Evolutionary conservation across 352 stramenopile genomes (phyloP), one percentile per base, ranked within the genome.

Genomic region (Globisporangium abappressorium): DNA sequence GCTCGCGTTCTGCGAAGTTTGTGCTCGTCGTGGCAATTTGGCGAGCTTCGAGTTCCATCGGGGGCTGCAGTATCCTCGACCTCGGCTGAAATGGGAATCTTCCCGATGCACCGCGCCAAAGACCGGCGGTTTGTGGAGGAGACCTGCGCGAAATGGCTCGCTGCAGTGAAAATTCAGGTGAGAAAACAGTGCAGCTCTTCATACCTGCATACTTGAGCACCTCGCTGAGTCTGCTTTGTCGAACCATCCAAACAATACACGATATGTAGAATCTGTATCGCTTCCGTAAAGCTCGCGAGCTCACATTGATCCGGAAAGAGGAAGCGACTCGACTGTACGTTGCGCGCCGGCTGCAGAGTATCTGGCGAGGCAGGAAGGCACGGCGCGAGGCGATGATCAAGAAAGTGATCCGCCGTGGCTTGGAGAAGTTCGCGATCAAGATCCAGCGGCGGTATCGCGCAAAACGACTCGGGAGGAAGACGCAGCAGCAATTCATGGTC

Each of bases 381-480:
- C 72, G 83, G 11, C 78, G 84, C 62, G 65, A 84, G 57, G 72
- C 79, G 7, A 33, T 91, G 33, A 30, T 94, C 9, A 63, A 71
- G 18, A 80, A 77, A 61, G 68, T 91, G 33, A 76, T 90, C 22
- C 62, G 72, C 1, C 81, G 73, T 1, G 79, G 77, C 12, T 58
- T 76, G 1, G 81, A 92, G 26, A 78, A 81, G 61, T 81, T 73
- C 9, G 83, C 84, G 33, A 85, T 64, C 43, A 72, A 85, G 26
- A 93, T 94, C 65, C 86, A 94, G 54, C 84, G 83, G 6, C 72
- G 75, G n/a, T 94, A 87, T 57, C 80, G 86, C 0, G 74, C 74
- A 2, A 78, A 77, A 54, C 67, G 75, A 18, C 68, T 78, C 61
- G 76, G 71, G 30, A 68, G 76, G 0, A 70, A 64, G 12, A 69